Evolutionary conservation across 805 yeast genomes (phyloP).

Genomic region (Ogataea zsoltii): DNA sequence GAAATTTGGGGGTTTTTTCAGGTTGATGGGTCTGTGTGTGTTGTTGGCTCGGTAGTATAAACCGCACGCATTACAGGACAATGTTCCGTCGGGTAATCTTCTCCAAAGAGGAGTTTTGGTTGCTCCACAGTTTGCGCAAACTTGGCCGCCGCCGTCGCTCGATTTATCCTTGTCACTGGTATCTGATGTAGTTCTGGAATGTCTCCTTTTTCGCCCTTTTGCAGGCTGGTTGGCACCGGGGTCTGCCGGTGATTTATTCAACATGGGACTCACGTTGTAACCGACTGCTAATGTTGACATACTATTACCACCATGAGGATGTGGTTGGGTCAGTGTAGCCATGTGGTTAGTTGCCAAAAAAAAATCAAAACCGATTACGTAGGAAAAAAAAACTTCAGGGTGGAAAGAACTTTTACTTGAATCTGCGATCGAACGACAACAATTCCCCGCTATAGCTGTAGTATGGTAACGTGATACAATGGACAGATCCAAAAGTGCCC

Average conservation of each 20-base stretch:
- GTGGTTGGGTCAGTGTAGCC: too few relatives aligned
- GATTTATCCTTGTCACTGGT: background rate
- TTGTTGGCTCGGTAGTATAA: conserved; percentile 57
- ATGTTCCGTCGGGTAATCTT: conserved; percentile 55
- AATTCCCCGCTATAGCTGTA: too few relatives aligned
- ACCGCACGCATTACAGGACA: conserved; percentile 63
- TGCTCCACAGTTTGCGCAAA: conserved; percentile 56
- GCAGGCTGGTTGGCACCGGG: background rate
- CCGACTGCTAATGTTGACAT: conserved; percentile 6
- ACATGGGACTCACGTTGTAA: conserved; percentile 1
- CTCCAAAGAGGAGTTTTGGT: conserved; percentile 61
- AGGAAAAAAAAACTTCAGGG: background rate
- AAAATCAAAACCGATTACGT: background rate
- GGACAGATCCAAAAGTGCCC: background rate
- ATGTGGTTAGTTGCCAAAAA: background rate
- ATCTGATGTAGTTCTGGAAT: conserved; percentile 5
- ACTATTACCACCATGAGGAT: background rate
- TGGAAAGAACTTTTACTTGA: too few relatives aligned
- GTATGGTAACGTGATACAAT: background rate
- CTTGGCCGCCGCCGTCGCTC: conserved; percentile 28
- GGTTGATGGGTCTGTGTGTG: conserved; percentile 63
- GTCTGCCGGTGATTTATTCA: background rate
- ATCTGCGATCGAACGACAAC: too few relatives aligned
- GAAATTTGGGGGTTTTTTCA: conserved; percentile 58
- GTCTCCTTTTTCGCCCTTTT: conserved; percentile 6